phyloP scores from a whole-genome alignment of 2,329 filamentous ascomycete genomes.

The Alternaria sp. region DNA sequence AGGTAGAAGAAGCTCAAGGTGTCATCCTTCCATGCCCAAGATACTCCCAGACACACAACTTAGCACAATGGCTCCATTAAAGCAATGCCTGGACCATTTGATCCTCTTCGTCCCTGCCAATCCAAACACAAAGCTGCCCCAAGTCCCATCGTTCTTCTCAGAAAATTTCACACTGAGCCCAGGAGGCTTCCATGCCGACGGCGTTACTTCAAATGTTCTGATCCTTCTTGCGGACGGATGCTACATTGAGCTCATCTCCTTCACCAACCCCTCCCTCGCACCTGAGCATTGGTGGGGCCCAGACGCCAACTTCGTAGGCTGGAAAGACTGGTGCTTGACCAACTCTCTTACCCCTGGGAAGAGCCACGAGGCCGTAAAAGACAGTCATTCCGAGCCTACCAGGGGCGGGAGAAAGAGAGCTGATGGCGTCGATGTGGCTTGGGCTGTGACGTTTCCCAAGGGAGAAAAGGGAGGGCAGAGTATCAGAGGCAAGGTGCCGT shows the following conservation, averaged over 20 bases:
- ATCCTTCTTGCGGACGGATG: conserved; percentile 69
- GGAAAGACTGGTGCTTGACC: conserved; percentile 66
- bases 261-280: conserved; percentile 59
- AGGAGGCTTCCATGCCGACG: conserved; percentile 69
- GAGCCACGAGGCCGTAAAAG: conserved; percentile 27
- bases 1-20: too few relatives aligned
- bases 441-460: conserved; percentile 65
- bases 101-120: conserved; percentile 68
- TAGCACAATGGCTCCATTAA: conserved; percentile 2
- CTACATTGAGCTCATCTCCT: conserved; percentile 73
- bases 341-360: conserved; percentile 18
- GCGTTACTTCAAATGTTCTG: conserved; percentile 68
- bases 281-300: conserved; percentile 68
- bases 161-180: conserved; percentile 65
- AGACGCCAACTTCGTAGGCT: conserved; percentile 61
- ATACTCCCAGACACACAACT: not conserved
- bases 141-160: conserved; percentile 58
- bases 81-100: conserved; percentile 67
- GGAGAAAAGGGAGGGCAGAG: conserved; percentile 47
- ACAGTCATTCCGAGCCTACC: conserved; percentile 60
- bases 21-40: too few relatives aligned
- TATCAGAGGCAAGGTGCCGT: conserved; percentile 64
- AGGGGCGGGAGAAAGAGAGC: conserved; percentile 63
- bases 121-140: conserved; percentile 55
- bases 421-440: conserved; percentile 66